Percentiles rank a stretch among this genome's conserved stretches.
Evolutionary conservation across 371 early-diverging fungal genomes (phyloP).

Genomic region (Haplosporangium sp.): DNA sequence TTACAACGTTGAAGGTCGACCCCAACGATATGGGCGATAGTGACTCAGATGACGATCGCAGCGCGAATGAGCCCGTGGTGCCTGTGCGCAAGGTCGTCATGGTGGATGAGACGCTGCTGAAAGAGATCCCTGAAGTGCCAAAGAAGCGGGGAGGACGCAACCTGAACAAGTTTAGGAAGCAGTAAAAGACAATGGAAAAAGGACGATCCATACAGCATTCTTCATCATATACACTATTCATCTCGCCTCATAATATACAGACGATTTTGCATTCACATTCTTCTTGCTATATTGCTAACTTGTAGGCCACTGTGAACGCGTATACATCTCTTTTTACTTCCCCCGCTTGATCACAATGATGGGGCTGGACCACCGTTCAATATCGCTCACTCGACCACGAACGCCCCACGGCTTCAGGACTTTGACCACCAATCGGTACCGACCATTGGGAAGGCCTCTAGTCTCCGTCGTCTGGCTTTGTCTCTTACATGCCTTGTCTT

Average conservation of each 20-base stretch:
- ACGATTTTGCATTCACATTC: too few species aligned
- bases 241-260: too few species aligned
- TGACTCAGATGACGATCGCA: constrained; percentile 14
- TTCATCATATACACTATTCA: too few species aligned
- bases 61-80: constrained; percentile 15
- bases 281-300: too few species aligned
- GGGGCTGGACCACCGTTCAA: constrained; percentile 49
- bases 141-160: constrained; percentile 52
- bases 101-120: constrained; percentile 35
- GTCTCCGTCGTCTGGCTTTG: constrained; percentile 5
- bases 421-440: constrained; percentile 40
- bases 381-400: constrained; percentile 35
- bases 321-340: too few species aligned
- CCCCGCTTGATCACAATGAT: constrained; percentile 29
- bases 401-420: constrained; percentile 46
- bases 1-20: constrained; percentile 23
- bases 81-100: constrained; percentile 36
- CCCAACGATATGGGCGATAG: constrained; percentile 10
- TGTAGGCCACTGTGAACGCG: too few species aligned
- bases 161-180: constrained; percentile 43
- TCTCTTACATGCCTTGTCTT: background rate
- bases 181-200: too few species aligned
- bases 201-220: too few species aligned
- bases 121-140: constrained; percentile 49
- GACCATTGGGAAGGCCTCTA: constrained; percentile 26